These are phyloP conservation scores for Funneliformis caledonium DNA, from an alignment of 371 early-diverging fungal genomes.

Conservation along the genomic window DNA sequence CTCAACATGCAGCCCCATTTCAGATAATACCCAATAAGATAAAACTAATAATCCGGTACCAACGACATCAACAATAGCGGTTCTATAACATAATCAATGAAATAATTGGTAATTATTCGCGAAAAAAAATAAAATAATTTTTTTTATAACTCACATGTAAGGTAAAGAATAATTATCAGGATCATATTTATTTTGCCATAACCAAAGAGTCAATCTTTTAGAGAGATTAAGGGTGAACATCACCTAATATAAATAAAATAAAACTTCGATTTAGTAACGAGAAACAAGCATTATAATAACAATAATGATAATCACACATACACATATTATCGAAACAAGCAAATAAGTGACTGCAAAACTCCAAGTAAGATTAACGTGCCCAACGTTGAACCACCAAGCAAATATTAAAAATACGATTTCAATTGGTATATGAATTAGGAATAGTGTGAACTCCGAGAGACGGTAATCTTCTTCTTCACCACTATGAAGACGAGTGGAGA, in stretches of 20 bases:
- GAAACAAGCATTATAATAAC: neutral
- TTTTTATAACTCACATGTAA: constrained; percentile 32
- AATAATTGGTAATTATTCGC: neutral
- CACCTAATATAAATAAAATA: constrained; percentile 8
- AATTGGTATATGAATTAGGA: constrained; percentile 37
- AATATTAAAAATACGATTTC: constrained; percentile 28
- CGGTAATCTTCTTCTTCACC: constrained; percentile 34
- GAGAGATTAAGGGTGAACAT: constrained; percentile 18
- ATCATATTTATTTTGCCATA: constrained; percentile 33
- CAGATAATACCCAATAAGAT: constrained; percentile 28
- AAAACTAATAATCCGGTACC: constrained; percentile 29
- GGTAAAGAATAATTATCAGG: constrained; percentile 39
- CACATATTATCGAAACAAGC: constrained; percentile 31
- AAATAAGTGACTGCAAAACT: constrained; percentile 25
- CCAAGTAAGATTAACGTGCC: constrained; percentile 25
- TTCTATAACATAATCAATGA: constrained; percentile 11
- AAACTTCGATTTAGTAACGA: neutral
- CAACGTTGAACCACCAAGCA: constrained; percentile 36
- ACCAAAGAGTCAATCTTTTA: constrained; percentile 36
- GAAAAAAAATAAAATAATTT: neutral
- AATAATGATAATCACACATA: neutral
- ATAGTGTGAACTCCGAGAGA: constrained; percentile 16
- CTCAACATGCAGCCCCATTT: neutral
- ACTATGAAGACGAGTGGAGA: constrained; percentile 78
- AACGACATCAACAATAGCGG: constrained; percentile 33